Evolutionary conservation across 2,329 filamentous ascomycete genomes (phyloP).

Genomic region (Lizonia empirigonia): DNA sequence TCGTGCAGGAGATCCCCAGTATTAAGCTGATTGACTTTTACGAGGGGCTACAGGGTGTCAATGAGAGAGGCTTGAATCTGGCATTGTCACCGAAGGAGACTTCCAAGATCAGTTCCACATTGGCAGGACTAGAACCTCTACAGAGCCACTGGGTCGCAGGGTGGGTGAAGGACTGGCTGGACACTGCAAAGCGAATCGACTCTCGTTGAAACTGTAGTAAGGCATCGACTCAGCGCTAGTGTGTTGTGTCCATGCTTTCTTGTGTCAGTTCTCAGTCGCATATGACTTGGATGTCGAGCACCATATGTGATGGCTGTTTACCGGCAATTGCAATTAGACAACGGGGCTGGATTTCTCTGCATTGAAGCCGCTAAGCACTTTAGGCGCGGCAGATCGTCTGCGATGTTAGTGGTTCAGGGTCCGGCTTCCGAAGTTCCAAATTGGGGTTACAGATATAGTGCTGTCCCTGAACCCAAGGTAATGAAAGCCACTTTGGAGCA

Average conservation of each 20-base stretch:
- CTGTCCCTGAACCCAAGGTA: neutral
- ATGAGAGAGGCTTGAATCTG: neutral
- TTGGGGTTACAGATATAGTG: conserved; percentile 13
- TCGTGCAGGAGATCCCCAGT: neutral
- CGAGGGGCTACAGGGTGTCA: neutral
- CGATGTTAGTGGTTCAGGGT: neutral
- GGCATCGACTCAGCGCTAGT: no score
- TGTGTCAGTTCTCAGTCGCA: no score
- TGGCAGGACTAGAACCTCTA: neutral
- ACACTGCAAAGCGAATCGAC: no score
- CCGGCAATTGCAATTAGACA: neutral
- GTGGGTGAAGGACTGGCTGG: neutral
- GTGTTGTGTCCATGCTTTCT: no score
- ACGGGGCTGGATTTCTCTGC: neutral
- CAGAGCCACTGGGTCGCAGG: neutral
- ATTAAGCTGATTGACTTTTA: neutral
- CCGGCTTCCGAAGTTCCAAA: conserved; percentile 10
- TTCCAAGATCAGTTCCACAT: neutral
- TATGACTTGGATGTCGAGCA: no score
- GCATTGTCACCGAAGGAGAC: neutral
- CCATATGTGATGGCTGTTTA: neutral
- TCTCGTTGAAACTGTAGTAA: no score
- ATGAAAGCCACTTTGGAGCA: conserved; percentile 6
- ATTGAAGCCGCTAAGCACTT: neutral
- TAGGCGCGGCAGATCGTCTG: neutral